phyloP scores from a whole-genome alignment of 768 basidiomycete species.

The Porphyrellus cyaneotinctus region DNA sequence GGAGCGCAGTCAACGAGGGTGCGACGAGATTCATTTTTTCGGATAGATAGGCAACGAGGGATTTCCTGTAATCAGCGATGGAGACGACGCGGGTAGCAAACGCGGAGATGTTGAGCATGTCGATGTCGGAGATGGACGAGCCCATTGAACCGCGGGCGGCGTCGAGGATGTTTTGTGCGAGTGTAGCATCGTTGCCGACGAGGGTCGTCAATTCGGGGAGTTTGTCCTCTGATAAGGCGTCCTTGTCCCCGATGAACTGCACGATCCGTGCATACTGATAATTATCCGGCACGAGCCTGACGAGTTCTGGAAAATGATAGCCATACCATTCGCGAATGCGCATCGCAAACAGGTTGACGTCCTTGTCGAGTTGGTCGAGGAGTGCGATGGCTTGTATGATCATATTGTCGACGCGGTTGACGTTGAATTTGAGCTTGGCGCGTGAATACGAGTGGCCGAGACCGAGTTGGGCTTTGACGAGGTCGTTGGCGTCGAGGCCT shows the following conservation, averaged over 20 bases:
- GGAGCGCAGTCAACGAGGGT: constrained; percentile 84
- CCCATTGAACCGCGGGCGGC: constrained; percentile 95
- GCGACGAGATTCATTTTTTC: constrained; percentile 99
- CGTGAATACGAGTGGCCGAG: constrained; percentile 97
- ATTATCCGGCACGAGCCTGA: constrained; percentile 91
- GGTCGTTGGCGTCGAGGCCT: constrained; percentile 83
- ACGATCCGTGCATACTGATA: constrained; percentile 86
- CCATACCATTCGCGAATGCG: constrained; percentile 99
- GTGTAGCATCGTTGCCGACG: constrained; percentile 77
- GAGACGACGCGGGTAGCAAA: constrained; percentile 90
- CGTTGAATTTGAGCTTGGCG: constrained; percentile 97
- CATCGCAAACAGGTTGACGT: constrained; percentile 98
- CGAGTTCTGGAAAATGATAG: constrained; percentile 97
- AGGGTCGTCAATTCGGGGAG: constrained; percentile 74
- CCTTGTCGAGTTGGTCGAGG: constrained; percentile 98
- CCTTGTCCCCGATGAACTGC: constrained; percentile 88
- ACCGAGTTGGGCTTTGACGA: constrained; percentile 91
- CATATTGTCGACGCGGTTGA: constrained; percentile 97
- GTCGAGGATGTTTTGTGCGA: constrained; percentile 92
- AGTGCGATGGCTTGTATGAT: constrained; percentile 99
- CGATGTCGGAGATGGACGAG: constrained; percentile 82
- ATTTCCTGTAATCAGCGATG: constrained; percentile 91
- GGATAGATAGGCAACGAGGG: constrained; percentile 76
- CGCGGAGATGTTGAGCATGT: constrained; percentile 91
- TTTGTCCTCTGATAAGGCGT: constrained; percentile 71